Conservation (phyloP, 352 stramenopile species). For the Pythium grandisporangium region DNA sequence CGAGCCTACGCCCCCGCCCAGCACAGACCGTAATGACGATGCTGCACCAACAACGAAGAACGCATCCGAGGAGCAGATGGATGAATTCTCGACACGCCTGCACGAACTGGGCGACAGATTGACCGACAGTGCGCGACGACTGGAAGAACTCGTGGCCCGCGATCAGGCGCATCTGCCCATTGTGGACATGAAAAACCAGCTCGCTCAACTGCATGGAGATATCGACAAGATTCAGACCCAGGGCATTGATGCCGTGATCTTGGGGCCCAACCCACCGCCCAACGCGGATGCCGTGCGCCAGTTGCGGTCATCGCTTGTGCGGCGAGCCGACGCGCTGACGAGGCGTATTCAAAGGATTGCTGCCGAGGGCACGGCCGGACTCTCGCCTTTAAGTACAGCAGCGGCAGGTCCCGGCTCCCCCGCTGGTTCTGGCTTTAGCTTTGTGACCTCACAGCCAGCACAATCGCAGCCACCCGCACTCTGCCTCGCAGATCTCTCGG, state of each 20-base stretch:
- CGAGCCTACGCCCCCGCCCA: slow-evolving; percentile 8
- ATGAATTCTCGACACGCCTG: slow-evolving; percentile 34
- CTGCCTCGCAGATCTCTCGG: too few species aligned
- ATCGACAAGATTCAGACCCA: slow-evolving; percentile 77
- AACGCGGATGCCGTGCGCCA: slow-evolving; percentile 69
- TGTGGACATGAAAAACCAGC: slow-evolving; percentile 42
- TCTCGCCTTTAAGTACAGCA: slow-evolving; percentile 1
- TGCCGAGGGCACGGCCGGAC: slow-evolving; percentile 6
- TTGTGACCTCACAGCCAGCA: too few species aligned
- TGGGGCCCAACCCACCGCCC: slow-evolving; percentile 43
- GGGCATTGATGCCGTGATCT: slow-evolving; percentile 73
- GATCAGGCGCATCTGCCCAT: slow-evolving; percentile 30
- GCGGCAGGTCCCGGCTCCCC: slow-evolving; percentile 10
- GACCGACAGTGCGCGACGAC: slow-evolving; percentile 30
- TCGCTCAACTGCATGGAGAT: slow-evolving; percentile 62
- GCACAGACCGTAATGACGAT: slow-evolving; percentile 3
- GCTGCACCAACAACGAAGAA: not conserved
- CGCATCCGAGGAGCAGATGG: slow-evolving; percentile 5
- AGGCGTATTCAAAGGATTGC: slow-evolving; percentile 50
- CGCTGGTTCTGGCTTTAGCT: slow-evolving; percentile 36
- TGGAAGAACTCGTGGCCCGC: slow-evolving; percentile 39
- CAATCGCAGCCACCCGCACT: too few species aligned
- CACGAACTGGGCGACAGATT: slow-evolving; percentile 34
- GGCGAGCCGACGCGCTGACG: slow-evolving; percentile 47
- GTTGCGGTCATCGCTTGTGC: slow-evolving; percentile 58